A percentile compares a stretch with the other conserved stretches of the same genome.
These are phyloP conservation scores for Oldenlandia corymbosa DNA, from an alignment of 257 asterid genomes.

Conservation along the genomic window DNA sequence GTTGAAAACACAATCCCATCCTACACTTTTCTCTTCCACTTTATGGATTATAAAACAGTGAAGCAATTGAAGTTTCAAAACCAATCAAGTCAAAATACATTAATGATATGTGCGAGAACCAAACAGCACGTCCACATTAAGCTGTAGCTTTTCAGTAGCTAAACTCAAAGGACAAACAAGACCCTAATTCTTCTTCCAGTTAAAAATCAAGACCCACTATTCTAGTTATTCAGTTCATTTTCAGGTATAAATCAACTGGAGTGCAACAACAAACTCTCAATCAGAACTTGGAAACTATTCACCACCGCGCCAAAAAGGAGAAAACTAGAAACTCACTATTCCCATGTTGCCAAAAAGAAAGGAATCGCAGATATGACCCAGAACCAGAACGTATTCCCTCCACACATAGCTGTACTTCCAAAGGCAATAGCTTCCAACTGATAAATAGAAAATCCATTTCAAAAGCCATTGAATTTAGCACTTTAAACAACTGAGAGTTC, in stretches of 20 bases:
- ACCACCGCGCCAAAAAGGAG: neutral
- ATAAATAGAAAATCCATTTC: slow-evolving; percentile 16
- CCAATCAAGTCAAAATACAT: neutral
- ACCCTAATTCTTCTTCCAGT: neutral
- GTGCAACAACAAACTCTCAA: neutral
- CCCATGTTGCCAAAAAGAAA: slow-evolving; percentile 90
- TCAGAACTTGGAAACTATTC: neutral
- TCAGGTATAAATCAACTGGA: neutral
- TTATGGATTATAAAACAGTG: neutral
- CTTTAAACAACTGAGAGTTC: slow-evolving; percentile 11
- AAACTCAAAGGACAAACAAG: neutral
- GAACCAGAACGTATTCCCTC: slow-evolving; percentile 69
- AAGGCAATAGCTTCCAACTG: slow-evolving; percentile 86
- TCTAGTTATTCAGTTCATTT: neutral
- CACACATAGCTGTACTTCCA: slow-evolving; percentile 91
- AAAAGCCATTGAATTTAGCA: slow-evolving; percentile 16
- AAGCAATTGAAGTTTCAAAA: neutral
- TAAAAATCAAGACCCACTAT: neutral
- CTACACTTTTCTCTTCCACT: neutral
- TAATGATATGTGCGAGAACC: neutral
- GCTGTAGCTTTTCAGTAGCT: neutral
- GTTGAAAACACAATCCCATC: neutral
- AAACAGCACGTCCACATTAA: neutral
- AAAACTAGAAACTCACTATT: slow-evolving; percentile 43
- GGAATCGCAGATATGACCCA: slow-evolving; percentile 88